Base-by-base conservation (phyloP, 257 asterid genomes). In the Leptodermis oblonga region DNA sequence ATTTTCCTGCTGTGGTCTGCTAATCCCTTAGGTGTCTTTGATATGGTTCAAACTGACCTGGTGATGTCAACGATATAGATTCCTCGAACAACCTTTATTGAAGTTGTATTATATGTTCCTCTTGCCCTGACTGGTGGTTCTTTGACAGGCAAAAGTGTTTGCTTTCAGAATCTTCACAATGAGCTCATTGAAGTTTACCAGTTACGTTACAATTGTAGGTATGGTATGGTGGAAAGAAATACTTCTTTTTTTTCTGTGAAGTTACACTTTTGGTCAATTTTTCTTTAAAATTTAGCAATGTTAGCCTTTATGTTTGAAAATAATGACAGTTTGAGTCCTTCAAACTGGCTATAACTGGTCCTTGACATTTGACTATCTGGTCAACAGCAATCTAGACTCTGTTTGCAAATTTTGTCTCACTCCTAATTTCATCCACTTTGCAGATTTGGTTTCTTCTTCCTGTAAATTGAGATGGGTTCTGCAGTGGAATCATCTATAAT, bases 381-480 rank as follows among this genome's bases (percentile, higher is more conserved):
- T n/a, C n/a, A n/a, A n/a, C n/a, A n/a, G n/a, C n/a, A n/a, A n/a
- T n/a, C n/a, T n/a, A n/a, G n/a, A n/a, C n/a, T n/a, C n/a, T n/a
- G n/a, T n/a, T n/a, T n/a, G n/a, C n/a, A n/a, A 74, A 48, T 20
- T 48, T 48, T 48, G 23, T 1, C 13, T 17, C 20, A 48, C 8
- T 18, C 13, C n/a, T 48, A 48, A 23, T 48, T 18, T 25, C 54
- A 23, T 25, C 54, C 18, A 46, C 52, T 46, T 46, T 17, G n/a
- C 15, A 17, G 10, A 46, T 46, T 46, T 46, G 5, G 5, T 4
- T 17, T 46, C 15, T n/a, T n/a, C n/a, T n/a, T n/a, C n/a, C n/a
- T n/a, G n/a, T n/a, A 17, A 49, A 41, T 33, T 68, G 74, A 65
- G 79, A 88, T 91, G 96, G 89, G 76, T 34, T 84, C 86, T 48